Percentiles rank a stretch among this genome's conserved stretches.
phyloP scores from a whole-genome alignment of 2,329 filamentous ascomycete genomes.

The Penicillium sp. region DNA sequence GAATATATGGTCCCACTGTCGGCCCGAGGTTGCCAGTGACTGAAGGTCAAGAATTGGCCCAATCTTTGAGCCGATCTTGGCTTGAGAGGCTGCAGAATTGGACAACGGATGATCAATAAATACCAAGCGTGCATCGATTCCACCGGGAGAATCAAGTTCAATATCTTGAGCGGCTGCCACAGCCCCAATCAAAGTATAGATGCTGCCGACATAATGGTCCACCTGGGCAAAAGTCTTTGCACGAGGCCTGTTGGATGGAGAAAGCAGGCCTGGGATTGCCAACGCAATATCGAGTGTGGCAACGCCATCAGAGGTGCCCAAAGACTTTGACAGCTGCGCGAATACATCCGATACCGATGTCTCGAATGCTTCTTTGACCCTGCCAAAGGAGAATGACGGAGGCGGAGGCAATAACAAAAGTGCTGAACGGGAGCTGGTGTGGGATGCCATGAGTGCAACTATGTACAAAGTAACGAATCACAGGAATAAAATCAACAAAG shows the following conservation, averaged over 20 bases:
- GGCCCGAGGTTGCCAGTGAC: constrained; percentile 46
- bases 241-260: constrained; percentile 52
- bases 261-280: constrained; percentile 61
- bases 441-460: constrained; percentile 24
- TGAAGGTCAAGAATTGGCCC: constrained; percentile 55
- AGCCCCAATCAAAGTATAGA: constrained; percentile 76
- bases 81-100: constrained; percentile 24
- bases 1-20: constrained; percentile 34
- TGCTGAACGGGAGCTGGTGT: constrained; percentile 25
- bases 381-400: constrained; percentile 51
- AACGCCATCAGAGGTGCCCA: constrained; percentile 32
- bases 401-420: constrained; percentile 67
- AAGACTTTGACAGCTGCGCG: constrained; percentile 45
- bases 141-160: constrained; percentile 65
- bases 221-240: constrained; percentile 65
- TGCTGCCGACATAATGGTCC: constrained; percentile 71
- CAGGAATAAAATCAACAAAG: not conserved
- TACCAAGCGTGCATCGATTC: constrained; percentile 74
- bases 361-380: constrained; percentile 62
- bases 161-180: constrained; percentile 66
- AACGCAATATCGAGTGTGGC: constrained; percentile 61
- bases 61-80: constrained; percentile 20
- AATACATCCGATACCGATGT: constrained; percentile 59
- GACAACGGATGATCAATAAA: constrained; percentile 63
- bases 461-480: not conserved